Evolutionary conservation across 495 filamentous ascomycete genomes (phyloP), one percentile per base, ranked within the genome.

Genomic region (Melanomma pulvis-pyrius): DNA sequence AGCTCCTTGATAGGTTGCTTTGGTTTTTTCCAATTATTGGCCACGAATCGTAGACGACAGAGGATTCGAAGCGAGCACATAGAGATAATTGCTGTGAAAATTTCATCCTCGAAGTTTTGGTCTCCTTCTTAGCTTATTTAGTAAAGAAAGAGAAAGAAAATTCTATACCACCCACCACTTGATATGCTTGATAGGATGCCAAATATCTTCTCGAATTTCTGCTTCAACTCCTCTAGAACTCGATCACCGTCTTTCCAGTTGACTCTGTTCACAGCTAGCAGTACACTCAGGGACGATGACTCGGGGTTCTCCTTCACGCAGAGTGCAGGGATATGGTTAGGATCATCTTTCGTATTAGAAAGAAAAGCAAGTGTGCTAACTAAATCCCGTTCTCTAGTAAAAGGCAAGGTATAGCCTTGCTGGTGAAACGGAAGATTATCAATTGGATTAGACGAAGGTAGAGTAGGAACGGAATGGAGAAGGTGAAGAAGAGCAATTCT

Each of bases 1-100:
- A 58, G n/a, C 6, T 58, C 17, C 32, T 58, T 39, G 22, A 58
- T 39, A 25, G 54, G 17, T 62, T 68, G 63, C 29, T 53, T 73
- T 44, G 48, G 29, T 9, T 2, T 22, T 4, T 65, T 65, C 47
- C 61, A 61, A 17, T 1, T 62, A 70, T 58, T 67, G 28, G 28
- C 72, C 30, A 36, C 63, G 61, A 71, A 53, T 54, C 72, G 59
- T 63, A 78, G 58, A 39, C 72, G 74, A 39, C 64, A 65, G 39
- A 80, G 60, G 11, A 81, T 77, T 1, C 78, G 75, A 6, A 39
- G 17, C 41, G 61, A 63, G 55, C 74, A 82, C 73, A 81, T 75
- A 8, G 71, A 62, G 13, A 78, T 53, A 19, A 81, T 76, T 24
- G 68, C 68, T 26, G 62, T 61, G 22, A 81, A 73, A 1, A 81